Evolutionary conservation across 768 basidiomycete genomes (phyloP).

Genomic region (Tremella fuciformis): DNA sequence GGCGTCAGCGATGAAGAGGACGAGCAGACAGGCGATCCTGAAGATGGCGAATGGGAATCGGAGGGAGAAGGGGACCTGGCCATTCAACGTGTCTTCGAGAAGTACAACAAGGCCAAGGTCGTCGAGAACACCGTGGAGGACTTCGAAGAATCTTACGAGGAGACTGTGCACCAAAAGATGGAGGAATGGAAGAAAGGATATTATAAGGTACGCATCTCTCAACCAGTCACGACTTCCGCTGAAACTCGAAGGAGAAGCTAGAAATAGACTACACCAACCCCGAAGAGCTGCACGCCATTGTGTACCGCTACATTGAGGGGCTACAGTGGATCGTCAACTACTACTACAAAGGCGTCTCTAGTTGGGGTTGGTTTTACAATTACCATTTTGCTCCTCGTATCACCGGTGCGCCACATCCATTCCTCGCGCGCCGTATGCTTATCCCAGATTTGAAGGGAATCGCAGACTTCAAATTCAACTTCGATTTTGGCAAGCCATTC

Average conservation of each 20-base stretch:
- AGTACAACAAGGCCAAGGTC: slow-evolving; percentile 82
- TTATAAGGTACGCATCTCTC: slow-evolving; percentile 64
- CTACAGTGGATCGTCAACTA: slow-evolving; percentile 99
- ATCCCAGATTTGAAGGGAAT: slow-evolving; percentile 62
- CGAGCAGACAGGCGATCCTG: slow-evolving; percentile 45
- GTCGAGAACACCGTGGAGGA: slow-evolving; percentile 61
- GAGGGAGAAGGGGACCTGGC: slow-evolving; percentile 63
- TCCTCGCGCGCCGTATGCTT: slow-evolving; percentile 3
- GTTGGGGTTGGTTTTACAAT: slow-evolving; percentile 98
- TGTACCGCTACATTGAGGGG: slow-evolving; percentile 83
- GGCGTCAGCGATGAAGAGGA: slow-evolving; percentile 47
- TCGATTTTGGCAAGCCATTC: slow-evolving; percentile 84
- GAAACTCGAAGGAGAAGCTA: slow-evolving; percentile 68
- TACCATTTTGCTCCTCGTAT: slow-evolving; percentile 98
- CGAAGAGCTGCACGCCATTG: slow-evolving; percentile 66
- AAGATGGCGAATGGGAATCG: slow-evolving; percentile 49
- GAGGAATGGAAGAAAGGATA: slow-evolving; percentile 86
- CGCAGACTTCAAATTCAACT: slow-evolving; percentile 76
- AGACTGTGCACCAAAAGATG: slow-evolving; percentile 75
- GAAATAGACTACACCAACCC: slow-evolving; percentile 69
- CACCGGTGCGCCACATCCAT: slow-evolving; percentile 62
- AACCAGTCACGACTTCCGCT: slow-evolving; percentile 15
- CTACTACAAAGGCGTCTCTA: slow-evolving; percentile 94
- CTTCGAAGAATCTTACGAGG: slow-evolving; percentile 75
- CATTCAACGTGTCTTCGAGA: slow-evolving; percentile 74